Percentiles rank a stretch among this genome's conserved stretches.
Conservation (phyloP, 306 rosid genomes). For the cucumber (Cucumis sativus) region Cucumber_9930_V3 NC_026655.2:18391001-18391500, state of each 20-base stretch:
- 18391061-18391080: background rate
- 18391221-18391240: conserved; percentile 84
- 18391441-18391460: conserved; percentile 69
- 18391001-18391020: conserved; percentile 94
- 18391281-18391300: background rate
- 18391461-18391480: conserved; percentile 92
- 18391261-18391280: conserved; percentile 88
- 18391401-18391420: conserved; percentile 93
- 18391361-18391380: conserved; percentile 84
- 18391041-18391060: background rate
- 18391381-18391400: conserved; percentile 80
- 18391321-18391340: background rate
- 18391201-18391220: conserved; percentile 97
- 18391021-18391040: background rate
- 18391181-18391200: conserved; percentile 86
- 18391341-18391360: conserved; percentile 87
- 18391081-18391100: conserved; percentile 68
- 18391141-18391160: conserved; percentile 96
- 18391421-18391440: conserved; percentile 94
- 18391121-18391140: conserved; percentile 82
- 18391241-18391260: conserved; percentile 80
- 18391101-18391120: conserved; percentile 89
- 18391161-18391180: conserved; percentile 95
- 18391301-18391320: background rate
- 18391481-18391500: conserved; percentile 91